Evolutionary conservation across 2,329 filamentous ascomycete genomes (phyloP).

Genomic region (Botrytis porri): DNA sequence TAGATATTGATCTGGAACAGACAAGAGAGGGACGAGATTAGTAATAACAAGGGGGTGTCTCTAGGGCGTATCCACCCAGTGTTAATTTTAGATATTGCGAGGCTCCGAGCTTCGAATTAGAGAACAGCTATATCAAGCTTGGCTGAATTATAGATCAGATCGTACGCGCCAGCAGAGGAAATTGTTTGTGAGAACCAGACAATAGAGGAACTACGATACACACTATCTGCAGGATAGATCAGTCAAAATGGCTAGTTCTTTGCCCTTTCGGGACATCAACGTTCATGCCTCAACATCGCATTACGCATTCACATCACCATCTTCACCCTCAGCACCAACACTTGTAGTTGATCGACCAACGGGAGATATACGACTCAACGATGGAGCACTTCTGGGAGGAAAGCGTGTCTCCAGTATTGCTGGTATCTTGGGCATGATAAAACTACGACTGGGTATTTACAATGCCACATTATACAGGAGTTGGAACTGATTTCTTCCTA

Average conservation of each 20-base stretch:
- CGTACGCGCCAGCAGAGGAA: background rate
- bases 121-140: conserved; percentile 20
- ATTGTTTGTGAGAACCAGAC: background rate
- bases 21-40: background rate
- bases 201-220: background rate
- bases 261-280: conserved; percentile 95
- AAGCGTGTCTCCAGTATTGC: conserved; percentile 92
- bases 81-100: conserved; percentile 17
- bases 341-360: conserved; percentile 89
- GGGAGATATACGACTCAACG: conserved; percentile 81
- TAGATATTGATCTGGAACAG: conserved; percentile 4
- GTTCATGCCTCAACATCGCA: conserved; percentile 87
- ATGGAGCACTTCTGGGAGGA: conserved; percentile 70
- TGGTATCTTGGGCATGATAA: conserved; percentile 91
- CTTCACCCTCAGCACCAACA: conserved; percentile 82
- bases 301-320: conserved; percentile 96
- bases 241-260: conserved; percentile 46
- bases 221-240: background rate
- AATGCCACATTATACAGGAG: background rate
- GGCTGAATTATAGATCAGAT: background rate
- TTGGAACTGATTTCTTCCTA: conserved; percentile 34
- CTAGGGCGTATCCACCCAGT: background rate
- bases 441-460: conserved; percentile 77
- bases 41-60: background rate
- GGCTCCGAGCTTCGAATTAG: conserved; percentile 15